phyloP scores from a whole-genome alignment of 805 yeast species.

The Clavispora phyllophila region DNA sequence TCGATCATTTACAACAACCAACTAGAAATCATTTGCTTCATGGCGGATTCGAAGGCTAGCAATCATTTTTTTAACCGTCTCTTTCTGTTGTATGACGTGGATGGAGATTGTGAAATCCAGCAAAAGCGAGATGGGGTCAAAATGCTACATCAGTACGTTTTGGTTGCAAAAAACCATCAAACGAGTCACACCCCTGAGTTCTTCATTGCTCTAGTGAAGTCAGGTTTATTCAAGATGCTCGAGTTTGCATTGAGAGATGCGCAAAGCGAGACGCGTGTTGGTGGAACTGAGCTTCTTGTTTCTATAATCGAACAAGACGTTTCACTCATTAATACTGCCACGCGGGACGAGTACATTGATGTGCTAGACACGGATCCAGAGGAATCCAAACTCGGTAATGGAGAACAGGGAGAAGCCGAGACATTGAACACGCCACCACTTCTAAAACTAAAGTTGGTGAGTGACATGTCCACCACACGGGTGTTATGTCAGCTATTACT shows the following conservation, averaged over 20 bases:
- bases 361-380: slow-evolving; percentile 22
- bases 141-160: slow-evolving; percentile 73
- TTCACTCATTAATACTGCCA: slow-evolving; percentile 44
- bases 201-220: slow-evolving; percentile 55
- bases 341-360: slow-evolving; percentile 26
- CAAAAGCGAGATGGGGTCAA: slow-evolving; percentile 62
- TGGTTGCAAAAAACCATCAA: slow-evolving; percentile 65
- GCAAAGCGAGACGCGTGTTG: slow-evolving; percentile 45
- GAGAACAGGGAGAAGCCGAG: slow-evolving; percentile 7
- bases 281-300: slow-evolving; percentile 78
- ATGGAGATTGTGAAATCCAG: slow-evolving; percentile 7
- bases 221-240: slow-evolving; percentile 67
- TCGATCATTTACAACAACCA: slow-evolving; percentile 67
- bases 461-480: slow-evolving; percentile 54
- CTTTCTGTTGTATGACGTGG: slow-evolving; percentile 49
- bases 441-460: slow-evolving; percentile 34
- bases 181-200: slow-evolving; percentile 59
- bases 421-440: slow-evolving; percentile 7
- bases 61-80: slow-evolving; percentile 49
- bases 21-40: slow-evolving; percentile 55
- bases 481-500: slow-evolving; percentile 56
- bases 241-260: slow-evolving; percentile 63
- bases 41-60: slow-evolving; percentile 42
- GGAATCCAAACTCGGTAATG: not conserved
- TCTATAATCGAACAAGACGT: slow-evolving; percentile 83